A percentile compares a stretch with the other conserved stretches of the same genome.
phyloP scores from a whole-genome alignment of 2,329 filamentous ascomycete genomes.

The Ophiostoma angusticollis region DNA sequence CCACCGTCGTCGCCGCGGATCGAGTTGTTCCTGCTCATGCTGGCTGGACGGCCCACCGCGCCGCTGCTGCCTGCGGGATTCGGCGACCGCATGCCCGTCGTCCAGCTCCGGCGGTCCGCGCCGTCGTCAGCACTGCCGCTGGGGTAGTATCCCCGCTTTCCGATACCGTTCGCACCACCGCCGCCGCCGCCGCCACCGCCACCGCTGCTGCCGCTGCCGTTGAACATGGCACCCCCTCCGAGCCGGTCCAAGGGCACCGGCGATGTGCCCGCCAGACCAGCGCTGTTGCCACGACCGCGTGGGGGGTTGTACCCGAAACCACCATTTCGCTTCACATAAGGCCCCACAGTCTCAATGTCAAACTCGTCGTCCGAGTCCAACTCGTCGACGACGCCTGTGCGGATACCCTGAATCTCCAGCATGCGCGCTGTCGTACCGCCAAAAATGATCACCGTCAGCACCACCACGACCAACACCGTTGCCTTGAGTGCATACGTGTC shows the following conservation, averaged over 20 bases:
- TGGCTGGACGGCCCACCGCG: conserved; percentile 26
- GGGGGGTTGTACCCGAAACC: conserved; percentile 69
- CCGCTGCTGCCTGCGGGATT: conserved; percentile 20
- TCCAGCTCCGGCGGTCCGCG: conserved; percentile 31
- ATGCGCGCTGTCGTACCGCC: conserved; percentile 94
- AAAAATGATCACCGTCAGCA: conserved; percentile 96
- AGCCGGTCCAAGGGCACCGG: conserved; percentile 44
- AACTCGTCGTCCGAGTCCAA: conserved; percentile 98
- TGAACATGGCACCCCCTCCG: conserved; percentile 16
- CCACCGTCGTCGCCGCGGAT: conserved; percentile 14
- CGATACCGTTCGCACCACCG: conserved; percentile 15
- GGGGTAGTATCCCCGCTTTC: conserved; percentile 12
- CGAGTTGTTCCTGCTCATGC: conserved; percentile 40
- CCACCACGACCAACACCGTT: conserved; percentile 93
- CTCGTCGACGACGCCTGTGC: conserved; percentile 91
- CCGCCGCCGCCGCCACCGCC: conserved; percentile 20
- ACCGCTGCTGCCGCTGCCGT: conserved; percentile 8
- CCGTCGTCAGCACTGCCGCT: conserved; percentile 11
- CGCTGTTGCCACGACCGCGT: conserved; percentile 25
- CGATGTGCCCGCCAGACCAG: too few relatives aligned
- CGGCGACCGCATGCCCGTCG: conserved; percentile 41
- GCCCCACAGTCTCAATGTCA: conserved; percentile 71
- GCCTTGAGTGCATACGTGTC: conserved; percentile 76
- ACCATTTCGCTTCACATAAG: conserved; percentile 70
- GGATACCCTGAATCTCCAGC: conserved; percentile 94